phyloP scores from a whole-genome alignment of 139 green algal species.

The Micractinium conductrix region DNA sequence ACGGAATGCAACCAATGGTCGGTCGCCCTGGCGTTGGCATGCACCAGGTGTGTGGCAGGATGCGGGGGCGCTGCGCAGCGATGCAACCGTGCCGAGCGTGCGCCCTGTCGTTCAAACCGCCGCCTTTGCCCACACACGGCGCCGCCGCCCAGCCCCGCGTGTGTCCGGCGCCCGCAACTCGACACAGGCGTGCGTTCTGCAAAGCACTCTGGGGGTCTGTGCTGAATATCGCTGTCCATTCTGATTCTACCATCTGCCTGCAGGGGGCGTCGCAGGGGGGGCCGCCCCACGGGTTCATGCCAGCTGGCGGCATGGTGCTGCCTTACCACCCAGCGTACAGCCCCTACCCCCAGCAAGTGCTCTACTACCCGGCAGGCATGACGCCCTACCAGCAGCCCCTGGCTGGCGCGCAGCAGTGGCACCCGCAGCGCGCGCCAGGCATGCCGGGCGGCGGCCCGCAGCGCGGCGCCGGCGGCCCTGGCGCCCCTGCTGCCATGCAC shows the following conservation, averaged over 20 bases:
- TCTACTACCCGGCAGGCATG: slow-evolving; percentile 14
- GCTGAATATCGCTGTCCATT: no score
- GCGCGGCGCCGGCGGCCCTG: neutral
- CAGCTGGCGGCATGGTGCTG: neutral
- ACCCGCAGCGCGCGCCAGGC: neutral
- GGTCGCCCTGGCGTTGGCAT: neutral
- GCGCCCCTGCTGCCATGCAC: neutral
- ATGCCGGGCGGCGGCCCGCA: neutral
- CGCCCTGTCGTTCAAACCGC: neutral
- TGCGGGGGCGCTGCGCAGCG: neutral
- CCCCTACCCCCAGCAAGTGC: neutral
- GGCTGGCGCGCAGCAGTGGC: neutral
- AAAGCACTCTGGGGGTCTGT: no score
- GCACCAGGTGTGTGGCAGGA: neutral
- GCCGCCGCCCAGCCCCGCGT: neutral
- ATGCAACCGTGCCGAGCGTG: neutral
- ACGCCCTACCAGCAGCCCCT: neutral
- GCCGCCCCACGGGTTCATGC: neutral
- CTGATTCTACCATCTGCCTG: neutral
- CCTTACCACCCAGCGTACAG: neutral
- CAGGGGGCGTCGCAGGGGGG: neutral
- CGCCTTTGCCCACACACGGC: no score
- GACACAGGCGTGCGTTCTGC: no score
- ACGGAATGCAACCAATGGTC: neutral
- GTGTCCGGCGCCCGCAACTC: no score